These are phyloP conservation scores for Jatropha curcas DNA, from an alignment of 345 rosid genomes.

Conservation along the genomic window DNA sequence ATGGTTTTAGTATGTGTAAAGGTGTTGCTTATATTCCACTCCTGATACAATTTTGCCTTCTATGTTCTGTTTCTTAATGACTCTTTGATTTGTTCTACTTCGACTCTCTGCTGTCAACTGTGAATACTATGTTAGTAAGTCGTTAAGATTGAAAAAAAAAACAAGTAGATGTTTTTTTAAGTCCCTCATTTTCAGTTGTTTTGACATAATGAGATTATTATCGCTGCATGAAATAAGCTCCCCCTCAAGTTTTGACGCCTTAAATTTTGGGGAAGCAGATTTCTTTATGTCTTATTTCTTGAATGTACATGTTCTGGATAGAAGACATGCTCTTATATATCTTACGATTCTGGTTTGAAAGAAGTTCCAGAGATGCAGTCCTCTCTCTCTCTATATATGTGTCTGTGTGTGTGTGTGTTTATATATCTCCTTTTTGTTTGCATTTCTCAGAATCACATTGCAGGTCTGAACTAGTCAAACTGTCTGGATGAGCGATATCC, in stretches of 20 bases:
- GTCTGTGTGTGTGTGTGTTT: too few relatives aligned
- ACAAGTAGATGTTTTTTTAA: not conserved
- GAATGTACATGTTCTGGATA: not conserved
- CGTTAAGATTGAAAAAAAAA: not conserved
- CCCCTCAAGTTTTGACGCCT: not conserved
- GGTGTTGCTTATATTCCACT: constrained; percentile 28
- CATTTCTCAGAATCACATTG: not conserved
- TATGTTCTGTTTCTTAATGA: not conserved
- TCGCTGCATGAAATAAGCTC: not conserved
- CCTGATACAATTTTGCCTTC: constrained; percentile 3
- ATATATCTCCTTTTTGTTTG: too few relatives aligned
- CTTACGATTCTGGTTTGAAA: too few relatives aligned
- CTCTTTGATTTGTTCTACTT: not conserved
- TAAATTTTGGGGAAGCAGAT: not conserved
- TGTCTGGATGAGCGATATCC: not conserved
- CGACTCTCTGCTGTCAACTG: constrained; percentile 29
- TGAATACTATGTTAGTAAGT: constrained; percentile 25
- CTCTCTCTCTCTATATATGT: too few relatives aligned
- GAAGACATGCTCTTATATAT: not conserved
- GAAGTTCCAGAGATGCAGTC: not conserved
- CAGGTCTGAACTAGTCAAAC: not conserved
- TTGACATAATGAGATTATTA: not conserved
- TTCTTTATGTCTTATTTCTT: not conserved
- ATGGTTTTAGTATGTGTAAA: constrained; percentile 29
- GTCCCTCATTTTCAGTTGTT: not conserved